These are phyloP conservation scores for Chernovozyma aurita DNA, from an alignment of 1,139 yeast genomes.

Conservation along the genomic window DNA sequence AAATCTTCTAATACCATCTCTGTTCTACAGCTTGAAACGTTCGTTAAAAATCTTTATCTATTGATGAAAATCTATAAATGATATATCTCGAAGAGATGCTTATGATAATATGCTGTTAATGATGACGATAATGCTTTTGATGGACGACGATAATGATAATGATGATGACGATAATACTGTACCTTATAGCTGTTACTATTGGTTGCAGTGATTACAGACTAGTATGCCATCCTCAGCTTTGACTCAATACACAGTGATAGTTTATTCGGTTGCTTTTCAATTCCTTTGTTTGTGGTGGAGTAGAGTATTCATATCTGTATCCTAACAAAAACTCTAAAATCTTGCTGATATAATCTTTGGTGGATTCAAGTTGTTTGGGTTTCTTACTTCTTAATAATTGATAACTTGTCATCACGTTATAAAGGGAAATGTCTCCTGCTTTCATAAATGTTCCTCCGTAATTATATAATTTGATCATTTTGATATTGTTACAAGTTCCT, in stretches of 20 bases:
- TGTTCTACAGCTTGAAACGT: too few species aligned
- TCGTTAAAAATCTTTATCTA: too few species aligned
- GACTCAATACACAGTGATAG: constrained; percentile 6
- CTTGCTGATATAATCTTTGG: constrained; percentile 6
- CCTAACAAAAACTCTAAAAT: constrained; percentile 7
- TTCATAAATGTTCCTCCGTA: constrained; percentile 8
- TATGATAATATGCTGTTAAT: too few species aligned
- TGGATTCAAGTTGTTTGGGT: constrained; percentile 6
- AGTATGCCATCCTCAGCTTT: too few species aligned
- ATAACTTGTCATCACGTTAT: constrained; percentile 6
- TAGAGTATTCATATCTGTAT: constrained; percentile 6
- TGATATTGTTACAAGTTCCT: constrained; percentile 33
- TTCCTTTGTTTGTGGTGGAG: constrained; percentile 4
- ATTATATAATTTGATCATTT: constrained; percentile 54
- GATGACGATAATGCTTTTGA: too few species aligned
- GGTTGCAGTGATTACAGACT: too few species aligned
- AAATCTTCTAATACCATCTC: too few species aligned
- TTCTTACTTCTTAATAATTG: constrained; percentile 5
- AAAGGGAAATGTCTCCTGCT: constrained; percentile 6
- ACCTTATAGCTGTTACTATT: too few species aligned
- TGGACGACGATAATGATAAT: too few species aligned
- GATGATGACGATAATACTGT: too few species aligned
- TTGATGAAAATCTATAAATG: too few species aligned
- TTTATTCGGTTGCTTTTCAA: constrained; percentile 4
- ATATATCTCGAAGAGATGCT: too few species aligned